Conservation (phyloP, 1,139 yeast genomes). For the Debaryomyces sp. region DNA sequence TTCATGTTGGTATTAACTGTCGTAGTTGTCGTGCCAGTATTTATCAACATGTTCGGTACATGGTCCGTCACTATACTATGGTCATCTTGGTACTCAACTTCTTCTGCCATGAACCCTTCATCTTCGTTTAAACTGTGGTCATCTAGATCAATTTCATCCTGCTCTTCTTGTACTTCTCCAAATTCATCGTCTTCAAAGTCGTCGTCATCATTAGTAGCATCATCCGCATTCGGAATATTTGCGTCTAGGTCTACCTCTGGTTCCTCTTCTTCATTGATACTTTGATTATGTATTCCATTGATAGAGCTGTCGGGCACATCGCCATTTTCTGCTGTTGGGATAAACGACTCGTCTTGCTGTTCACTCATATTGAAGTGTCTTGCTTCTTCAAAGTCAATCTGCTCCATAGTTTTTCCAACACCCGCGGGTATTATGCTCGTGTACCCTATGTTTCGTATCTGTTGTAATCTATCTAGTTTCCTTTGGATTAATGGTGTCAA, state of each 20-base stretch:
- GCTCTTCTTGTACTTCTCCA: conserved; percentile 13
- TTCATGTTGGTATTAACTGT: conserved; percentile 15
- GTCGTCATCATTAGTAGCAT: conserved; percentile 17
- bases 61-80: conserved; percentile 38
- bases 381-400: conserved; percentile 35
- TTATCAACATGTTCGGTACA: conserved; percentile 20
- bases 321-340: conserved; percentile 16
- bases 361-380: conserved; percentile 17
- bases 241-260: conserved; percentile 49
- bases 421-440: conserved; percentile 57
- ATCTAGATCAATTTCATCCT: conserved; percentile 14
- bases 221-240: conserved; percentile 45
- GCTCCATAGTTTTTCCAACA: conserved; percentile 55
- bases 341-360: conserved; percentile 15
- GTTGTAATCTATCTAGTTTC: conserved; percentile 43
- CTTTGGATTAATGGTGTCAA: conserved; percentile 35
- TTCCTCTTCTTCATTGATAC: conserved; percentile 10
- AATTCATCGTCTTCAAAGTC: conserved; percentile 14
- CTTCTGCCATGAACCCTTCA: conserved; percentile 58
- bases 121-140: conserved; percentile 29
- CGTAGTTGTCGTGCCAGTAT: conserved; percentile 21
- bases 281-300: conserved; percentile 4
- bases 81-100: conserved; percentile 59
- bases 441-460: conserved; percentile 52
- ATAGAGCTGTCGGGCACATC: conserved; percentile 11